Conservation (phyloP, 2,329 filamentous ascomycete species). For the Fusarium subglutinans region DNA sequence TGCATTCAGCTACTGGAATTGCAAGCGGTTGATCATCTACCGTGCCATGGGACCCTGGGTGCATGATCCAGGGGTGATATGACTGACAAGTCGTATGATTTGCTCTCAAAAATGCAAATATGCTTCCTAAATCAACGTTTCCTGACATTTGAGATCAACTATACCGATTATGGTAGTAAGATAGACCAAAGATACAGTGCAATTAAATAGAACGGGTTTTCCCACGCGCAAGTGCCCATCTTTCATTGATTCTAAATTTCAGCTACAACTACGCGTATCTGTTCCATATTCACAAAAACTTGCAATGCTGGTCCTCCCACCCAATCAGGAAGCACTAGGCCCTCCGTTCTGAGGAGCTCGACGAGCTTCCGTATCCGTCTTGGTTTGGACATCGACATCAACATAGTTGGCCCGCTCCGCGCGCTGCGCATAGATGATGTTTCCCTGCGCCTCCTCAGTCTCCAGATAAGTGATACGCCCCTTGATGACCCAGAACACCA, state of each 20-base stretch:
- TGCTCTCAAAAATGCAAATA: background rate
- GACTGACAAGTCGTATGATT: slow-evolving; percentile 5
- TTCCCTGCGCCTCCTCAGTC: slow-evolving; percentile 41
- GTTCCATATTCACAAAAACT: background rate
- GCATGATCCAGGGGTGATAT: background rate
- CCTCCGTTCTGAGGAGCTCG: background rate
- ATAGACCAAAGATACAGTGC: slow-evolving; percentile 33
- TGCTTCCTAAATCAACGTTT: background rate
- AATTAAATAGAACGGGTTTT: slow-evolving; percentile 5
- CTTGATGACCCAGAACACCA: slow-evolving; percentile 61
- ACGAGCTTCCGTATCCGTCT: slow-evolving; percentile 3
- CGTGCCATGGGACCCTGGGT: background rate
- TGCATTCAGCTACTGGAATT: background rate
- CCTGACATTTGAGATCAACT: background rate
- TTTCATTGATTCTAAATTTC: background rate
- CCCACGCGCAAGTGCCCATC: background rate
- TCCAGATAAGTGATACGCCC: slow-evolving; percentile 52
- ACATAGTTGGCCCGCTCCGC: slow-evolving; percentile 26
- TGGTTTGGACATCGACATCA: slow-evolving; percentile 1
- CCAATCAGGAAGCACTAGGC: background rate
- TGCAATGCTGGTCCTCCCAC: background rate
- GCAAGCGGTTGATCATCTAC: background rate
- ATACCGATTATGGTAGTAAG: slow-evolving; percentile 16
- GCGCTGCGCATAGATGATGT: slow-evolving; percentile 35
- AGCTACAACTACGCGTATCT: background rate